Conservation (phyloP, 1,139 yeast species). For the Taphrina deformans region DNA sequence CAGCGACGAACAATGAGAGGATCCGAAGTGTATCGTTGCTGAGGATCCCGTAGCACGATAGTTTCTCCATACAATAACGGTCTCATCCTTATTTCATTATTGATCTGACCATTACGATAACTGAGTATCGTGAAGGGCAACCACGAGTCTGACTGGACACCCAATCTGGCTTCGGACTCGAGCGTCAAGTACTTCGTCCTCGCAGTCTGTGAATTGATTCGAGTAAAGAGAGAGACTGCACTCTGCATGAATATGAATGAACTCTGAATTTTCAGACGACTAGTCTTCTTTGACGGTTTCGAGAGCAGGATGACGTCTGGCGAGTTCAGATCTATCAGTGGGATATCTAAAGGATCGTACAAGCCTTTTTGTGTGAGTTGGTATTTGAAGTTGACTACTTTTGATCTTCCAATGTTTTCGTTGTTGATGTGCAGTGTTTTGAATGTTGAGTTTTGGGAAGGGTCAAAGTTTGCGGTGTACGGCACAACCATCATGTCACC, state of each 20-base stretch:
- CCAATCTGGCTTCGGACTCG: constrained; percentile 14
- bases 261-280: constrained; percentile 11
- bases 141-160: constrained; percentile 30
- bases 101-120: not conserved
- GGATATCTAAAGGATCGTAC: constrained; percentile 8
- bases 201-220: constrained; percentile 35
- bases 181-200: constrained; percentile 31
- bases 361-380: constrained; percentile 14
- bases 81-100: not conserved
- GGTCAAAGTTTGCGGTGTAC: constrained; percentile 1
- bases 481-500: constrained; percentile 3
- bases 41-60: constrained; percentile 15
- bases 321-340: constrained; percentile 22
- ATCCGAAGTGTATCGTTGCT: constrained; percentile 8
- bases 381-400: constrained; percentile 12
- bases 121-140: constrained; percentile 28
- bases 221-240: constrained; percentile 29
- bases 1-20: constrained; percentile 33
- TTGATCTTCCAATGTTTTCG: constrained; percentile 29
- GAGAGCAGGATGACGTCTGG: constrained; percentile 23
- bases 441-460: constrained; percentile 3
- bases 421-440: constrained; percentile 29
- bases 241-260: constrained; percentile 13
- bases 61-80: constrained; percentile 31
- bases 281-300: constrained; percentile 33